phyloP scores from a whole-genome alignment of 768 basidiomycete genomes.

The Boletus pseudopeckii region DNA sequence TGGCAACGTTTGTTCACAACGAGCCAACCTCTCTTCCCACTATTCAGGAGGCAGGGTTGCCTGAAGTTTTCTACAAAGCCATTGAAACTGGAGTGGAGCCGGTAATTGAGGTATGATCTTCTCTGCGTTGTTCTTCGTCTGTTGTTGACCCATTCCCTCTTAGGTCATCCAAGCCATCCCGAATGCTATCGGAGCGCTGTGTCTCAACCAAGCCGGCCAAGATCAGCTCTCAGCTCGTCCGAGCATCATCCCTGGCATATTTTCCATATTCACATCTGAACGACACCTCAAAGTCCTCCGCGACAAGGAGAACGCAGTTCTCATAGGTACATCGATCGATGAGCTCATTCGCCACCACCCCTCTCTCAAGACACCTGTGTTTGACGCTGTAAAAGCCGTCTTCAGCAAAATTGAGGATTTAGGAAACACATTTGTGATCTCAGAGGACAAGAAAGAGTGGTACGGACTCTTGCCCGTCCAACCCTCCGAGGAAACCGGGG shows the following conservation, averaged over 20 bases:
- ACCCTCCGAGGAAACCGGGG: slow-evolving; percentile 24
- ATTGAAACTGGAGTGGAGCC: slow-evolving; percentile 84
- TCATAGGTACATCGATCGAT: slow-evolving; percentile 87
- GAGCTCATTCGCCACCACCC: slow-evolving; percentile 98
- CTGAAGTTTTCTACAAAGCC: slow-evolving; percentile 83
- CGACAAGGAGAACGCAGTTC: slow-evolving; percentile 89
- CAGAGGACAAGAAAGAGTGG: slow-evolving; percentile 61
- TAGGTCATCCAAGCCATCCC: slow-evolving; percentile 91
- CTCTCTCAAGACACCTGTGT: slow-evolving; percentile 71
- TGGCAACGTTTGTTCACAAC: slow-evolving; percentile 97
- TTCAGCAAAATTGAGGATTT: slow-evolving; percentile 72
- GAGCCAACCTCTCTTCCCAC: slow-evolving; percentile 92
- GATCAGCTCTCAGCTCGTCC: slow-evolving; percentile 74
- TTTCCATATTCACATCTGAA: slow-evolving; percentile 83
- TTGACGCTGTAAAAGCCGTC: slow-evolving; percentile 69
- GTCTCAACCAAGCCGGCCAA: slow-evolving; percentile 88
- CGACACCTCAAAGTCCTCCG: slow-evolving; percentile 77
- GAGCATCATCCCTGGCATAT: slow-evolving; percentile 78
- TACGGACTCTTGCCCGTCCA: slow-evolving; percentile 51
- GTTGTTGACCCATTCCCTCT: neutral
- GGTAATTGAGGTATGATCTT: slow-evolving; percentile 68
- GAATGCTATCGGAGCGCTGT: slow-evolving; percentile 93
- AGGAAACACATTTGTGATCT: slow-evolving; percentile 56
- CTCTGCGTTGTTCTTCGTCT: neutral
- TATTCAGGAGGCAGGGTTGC: slow-evolving; percentile 89